Evolutionary conservation across 2,329 filamentous ascomycete genomes (phyloP).

Genomic region (Teratosphaeria zuluensis): DNA sequence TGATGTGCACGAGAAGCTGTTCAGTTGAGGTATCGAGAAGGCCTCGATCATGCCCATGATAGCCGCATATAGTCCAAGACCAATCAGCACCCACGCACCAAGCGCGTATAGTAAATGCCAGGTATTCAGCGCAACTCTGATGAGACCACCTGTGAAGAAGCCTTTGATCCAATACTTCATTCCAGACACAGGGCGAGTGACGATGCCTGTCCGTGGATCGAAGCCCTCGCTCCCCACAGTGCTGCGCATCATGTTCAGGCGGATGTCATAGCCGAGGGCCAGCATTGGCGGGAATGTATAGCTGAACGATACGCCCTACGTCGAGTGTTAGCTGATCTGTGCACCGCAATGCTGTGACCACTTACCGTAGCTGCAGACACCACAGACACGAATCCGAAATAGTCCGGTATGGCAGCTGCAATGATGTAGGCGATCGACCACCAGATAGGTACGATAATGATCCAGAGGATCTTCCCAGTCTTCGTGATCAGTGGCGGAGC

Average conservation of each 20-base stretch:
- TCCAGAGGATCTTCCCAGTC: slow-evolving; percentile 44
- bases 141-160: slow-evolving; percentile 22
- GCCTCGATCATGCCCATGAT: slow-evolving; percentile 28
- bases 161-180: slow-evolving; percentile 32
- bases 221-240: slow-evolving; percentile 35
- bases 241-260: slow-evolving; percentile 32
- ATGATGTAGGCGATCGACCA: slow-evolving; percentile 49
- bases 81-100: slow-evolving; percentile 28
- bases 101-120: slow-evolving; percentile 31
- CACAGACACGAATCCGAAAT: slow-evolving; percentile 29
- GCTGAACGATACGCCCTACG: slow-evolving; percentile 40
- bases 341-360: background rate
- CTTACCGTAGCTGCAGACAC: slow-evolving; percentile 41
- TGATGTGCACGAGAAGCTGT: slow-evolving; percentile 8
- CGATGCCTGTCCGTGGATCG: slow-evolving; percentile 31
- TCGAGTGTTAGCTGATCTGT: background rate
- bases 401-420: slow-evolving; percentile 44
- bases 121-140: slow-evolving; percentile 15
- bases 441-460: slow-evolving; percentile 44
- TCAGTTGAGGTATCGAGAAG: slow-evolving; percentile 15
- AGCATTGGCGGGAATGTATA: slow-evolving; percentile 49
- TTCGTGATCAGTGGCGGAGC: slow-evolving; percentile 41
- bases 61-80: slow-evolving; percentile 32
- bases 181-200: slow-evolving; percentile 27
- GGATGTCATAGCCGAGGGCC: slow-evolving; percentile 30